Conservation (phyloP, 345 rosid genomes). For the Ceriops zippeliana region DNA sequence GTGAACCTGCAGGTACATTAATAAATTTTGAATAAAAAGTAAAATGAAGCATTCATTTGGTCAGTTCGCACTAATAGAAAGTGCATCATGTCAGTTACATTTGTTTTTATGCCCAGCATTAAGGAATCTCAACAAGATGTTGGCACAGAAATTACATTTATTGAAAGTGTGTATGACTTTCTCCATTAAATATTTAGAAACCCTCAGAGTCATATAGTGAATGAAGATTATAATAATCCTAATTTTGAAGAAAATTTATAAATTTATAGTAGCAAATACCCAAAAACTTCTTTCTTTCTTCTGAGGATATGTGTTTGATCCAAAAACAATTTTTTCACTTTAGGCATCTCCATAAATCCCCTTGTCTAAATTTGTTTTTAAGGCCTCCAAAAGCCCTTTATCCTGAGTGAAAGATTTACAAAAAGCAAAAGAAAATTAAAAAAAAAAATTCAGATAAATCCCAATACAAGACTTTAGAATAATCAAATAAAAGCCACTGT, state of each 20-base stretch:
- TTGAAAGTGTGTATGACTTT: not conserved
- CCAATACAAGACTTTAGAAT: not conserved
- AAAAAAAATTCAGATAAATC: not conserved
- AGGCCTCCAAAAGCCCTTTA: conserved; percentile 57
- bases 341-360: conserved; percentile 61
- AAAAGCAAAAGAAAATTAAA: conserved; percentile 14
- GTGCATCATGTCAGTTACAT: conserved; percentile 34
- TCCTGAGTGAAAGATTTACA: conserved; percentile 31
- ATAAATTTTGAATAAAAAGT: conserved; percentile 16
- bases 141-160: conserved; percentile 7
- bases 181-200: too few species aligned
- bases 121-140: conserved; percentile 64
- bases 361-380: conserved; percentile 54
- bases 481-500: not conserved
- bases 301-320: conserved; percentile 87
- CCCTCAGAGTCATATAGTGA: too few species aligned
- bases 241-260: not conserved
- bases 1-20: conserved; percentile 51
- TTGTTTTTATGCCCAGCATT: conserved; percentile 86
- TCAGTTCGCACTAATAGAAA: not conserved
- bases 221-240: not conserved
- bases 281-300: conserved; percentile 81
- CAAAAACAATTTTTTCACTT: conserved; percentile 69
- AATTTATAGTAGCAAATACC: conserved; percentile 35
- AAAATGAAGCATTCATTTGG: too few species aligned